Conservation (phyloP, 805 yeast genomes). For the Kodamaea hsintzibuensis region DNA sequence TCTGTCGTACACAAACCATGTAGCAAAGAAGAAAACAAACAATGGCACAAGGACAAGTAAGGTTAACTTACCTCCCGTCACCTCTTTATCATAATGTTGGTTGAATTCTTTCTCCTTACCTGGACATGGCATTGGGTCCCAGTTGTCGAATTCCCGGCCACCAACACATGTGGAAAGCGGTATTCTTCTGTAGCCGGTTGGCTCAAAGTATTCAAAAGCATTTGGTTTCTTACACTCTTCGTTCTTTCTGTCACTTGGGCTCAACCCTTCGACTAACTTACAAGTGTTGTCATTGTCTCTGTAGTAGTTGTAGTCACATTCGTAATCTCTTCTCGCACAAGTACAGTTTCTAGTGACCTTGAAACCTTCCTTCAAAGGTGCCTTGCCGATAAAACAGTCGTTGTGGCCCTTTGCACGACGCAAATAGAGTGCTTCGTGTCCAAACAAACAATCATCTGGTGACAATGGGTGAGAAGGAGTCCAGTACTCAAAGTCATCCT, state of each 20-base stretch:
- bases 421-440: conserved; percentile 42
- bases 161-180: conserved; percentile 85
- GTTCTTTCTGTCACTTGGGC: conserved; percentile 60
- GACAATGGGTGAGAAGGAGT: conserved; percentile 38
- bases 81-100: conserved; percentile 50
- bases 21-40: conserved; percentile 50
- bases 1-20: conserved; percentile 73
- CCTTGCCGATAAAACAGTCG: conserved; percentile 72
- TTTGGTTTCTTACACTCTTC: conserved; percentile 59
- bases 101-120: conserved; percentile 73
- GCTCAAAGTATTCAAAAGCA: conserved; percentile 71
- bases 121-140: conserved; percentile 76
- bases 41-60: conserved; percentile 60
- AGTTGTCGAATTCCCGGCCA: conserved; percentile 70
- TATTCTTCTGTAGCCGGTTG: conserved; percentile 89
- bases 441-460: conserved; percentile 42
- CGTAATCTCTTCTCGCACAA: conserved; percentile 85
- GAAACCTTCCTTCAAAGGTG: conserved; percentile 56
- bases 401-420: conserved; percentile 45
- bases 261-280: conserved; percentile 71
- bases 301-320: conserved; percentile 87
- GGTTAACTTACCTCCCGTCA: conserved; percentile 55
- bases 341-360: conserved; percentile 65
- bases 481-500: conserved; percentile 46
- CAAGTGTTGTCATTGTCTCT: conserved; percentile 81